Conservation (phyloP, 208 protist genomes). For the Leptomonas seymouri region DNA sequence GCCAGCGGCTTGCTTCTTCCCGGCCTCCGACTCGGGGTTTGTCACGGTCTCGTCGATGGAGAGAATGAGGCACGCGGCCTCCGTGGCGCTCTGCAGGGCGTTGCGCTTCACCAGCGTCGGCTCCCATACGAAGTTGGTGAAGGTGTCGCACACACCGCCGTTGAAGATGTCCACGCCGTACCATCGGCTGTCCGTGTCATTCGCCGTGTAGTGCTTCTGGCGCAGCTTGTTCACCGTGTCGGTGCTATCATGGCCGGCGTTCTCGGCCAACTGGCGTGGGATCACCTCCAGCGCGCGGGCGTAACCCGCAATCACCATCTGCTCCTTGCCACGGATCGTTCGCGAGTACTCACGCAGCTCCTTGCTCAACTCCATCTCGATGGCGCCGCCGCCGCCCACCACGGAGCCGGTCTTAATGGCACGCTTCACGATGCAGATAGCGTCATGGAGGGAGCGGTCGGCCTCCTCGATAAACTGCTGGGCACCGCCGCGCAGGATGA, state of each 20-base stretch:
- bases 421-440: slow-evolving; percentile 99
- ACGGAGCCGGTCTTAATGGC: slow-evolving; percentile 97
- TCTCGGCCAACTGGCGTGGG: slow-evolving; percentile 98
- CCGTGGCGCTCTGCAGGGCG: slow-evolving; percentile 98
- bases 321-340: slow-evolving; percentile 98
- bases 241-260: slow-evolving; percentile 99
- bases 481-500: slow-evolving; percentile 97
- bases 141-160: slow-evolving; percentile 98
- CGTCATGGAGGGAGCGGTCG: slow-evolving; percentile 99
- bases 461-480: slow-evolving; percentile 99
- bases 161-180: slow-evolving; percentile 99
- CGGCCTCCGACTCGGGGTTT: slow-evolving; percentile 92
- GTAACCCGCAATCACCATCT: slow-evolving; percentile 99
- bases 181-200: slow-evolving; percentile 80
- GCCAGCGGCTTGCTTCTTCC: slow-evolving; percentile 85
- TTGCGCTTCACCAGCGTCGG: slow-evolving; percentile 99
- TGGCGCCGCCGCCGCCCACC: slow-evolving; percentile 99
- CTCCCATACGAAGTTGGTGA: slow-evolving; percentile 99
- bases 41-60: slow-evolving; percentile 99
- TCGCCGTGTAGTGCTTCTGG: slow-evolving; percentile 94
- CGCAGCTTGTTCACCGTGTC: slow-evolving; percentile 99
- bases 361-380: slow-evolving; percentile 99
- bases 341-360: slow-evolving; percentile 96
- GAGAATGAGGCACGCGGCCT: slow-evolving; percentile 99
- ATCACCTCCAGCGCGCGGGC: slow-evolving; percentile 99